Percentiles rank a stretch among this genome's conserved stretches.
Conservation (phyloP, 352 stramenopile genomes). For the Achlya hypogyna region DNA sequence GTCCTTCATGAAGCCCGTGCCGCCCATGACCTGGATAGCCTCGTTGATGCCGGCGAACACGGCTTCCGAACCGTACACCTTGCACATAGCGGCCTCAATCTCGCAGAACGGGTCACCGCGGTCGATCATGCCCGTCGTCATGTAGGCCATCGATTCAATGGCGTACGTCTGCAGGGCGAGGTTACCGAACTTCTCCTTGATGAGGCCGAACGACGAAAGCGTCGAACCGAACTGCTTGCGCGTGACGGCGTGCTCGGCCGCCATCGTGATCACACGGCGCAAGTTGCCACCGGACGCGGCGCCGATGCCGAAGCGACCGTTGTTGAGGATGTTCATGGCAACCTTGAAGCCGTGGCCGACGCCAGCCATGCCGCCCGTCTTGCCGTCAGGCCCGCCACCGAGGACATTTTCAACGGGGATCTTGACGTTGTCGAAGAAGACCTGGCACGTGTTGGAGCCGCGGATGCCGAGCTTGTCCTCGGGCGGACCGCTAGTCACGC, state of each 20-base stretch:
- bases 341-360: constrained; percentile 89
- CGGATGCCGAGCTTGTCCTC: constrained; percentile 97
- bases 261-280: constrained; percentile 51
- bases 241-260: constrained; percentile 62
- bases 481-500: constrained; percentile 84
- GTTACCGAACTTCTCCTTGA: constrained; percentile 84
- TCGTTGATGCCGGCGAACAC: constrained; percentile 81
- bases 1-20: constrained; percentile 88
- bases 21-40: constrained; percentile 83
- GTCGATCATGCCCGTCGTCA: constrained; percentile 85
- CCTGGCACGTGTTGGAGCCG: constrained; percentile 94
- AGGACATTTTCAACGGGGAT: constrained; percentile 89
- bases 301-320: constrained; percentile 85
- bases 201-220: constrained; percentile 67
- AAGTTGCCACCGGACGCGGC: constrained; percentile 63
- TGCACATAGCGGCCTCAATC: constrained; percentile 84
- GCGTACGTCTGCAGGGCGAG: constrained; percentile 76
- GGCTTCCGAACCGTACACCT: constrained; percentile 81
- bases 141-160: constrained; percentile 85
- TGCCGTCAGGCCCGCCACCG: constrained; percentile 63
- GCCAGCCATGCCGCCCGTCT: constrained; percentile 52
- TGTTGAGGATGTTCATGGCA: constrained; percentile 90
- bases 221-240: constrained; percentile 75
- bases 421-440: constrained; percentile 94
- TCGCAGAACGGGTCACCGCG: constrained; percentile 74